Evolutionary conservation across 2,329 filamentous ascomycete species (phyloP).

Genomic region (Sporothrix protearum): DNA sequence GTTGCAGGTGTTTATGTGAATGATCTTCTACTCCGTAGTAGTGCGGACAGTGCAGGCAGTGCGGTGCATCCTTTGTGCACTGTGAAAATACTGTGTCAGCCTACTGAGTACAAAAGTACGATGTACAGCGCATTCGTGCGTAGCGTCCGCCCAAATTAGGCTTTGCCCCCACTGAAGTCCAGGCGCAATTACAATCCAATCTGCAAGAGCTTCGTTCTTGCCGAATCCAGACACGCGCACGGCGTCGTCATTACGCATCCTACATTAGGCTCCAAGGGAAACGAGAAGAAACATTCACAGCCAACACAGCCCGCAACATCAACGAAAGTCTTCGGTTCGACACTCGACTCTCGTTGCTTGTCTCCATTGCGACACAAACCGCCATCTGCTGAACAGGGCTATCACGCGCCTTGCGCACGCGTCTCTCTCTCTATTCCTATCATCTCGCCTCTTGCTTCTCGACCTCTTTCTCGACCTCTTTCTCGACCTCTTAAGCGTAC

Average conservation of each 20-base stretch:
- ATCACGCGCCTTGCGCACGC: conserved; percentile 6
- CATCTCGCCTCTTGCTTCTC: neutral
- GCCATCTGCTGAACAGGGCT: neutral
- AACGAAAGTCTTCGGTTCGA: neutral
- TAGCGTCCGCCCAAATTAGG: neutral
- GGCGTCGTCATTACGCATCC: conserved; percentile 18
- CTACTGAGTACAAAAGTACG: too few species aligned
- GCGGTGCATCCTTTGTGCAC: neutral
- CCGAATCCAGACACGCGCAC: conserved; percentile 8
- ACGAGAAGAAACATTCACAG: neutral
- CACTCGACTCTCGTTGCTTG: neutral
- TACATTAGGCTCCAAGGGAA: neutral
- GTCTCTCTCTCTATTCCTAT: neutral
- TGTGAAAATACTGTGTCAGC: conserved; percentile 22
- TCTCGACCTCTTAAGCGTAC: too few species aligned
- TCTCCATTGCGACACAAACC: neutral
- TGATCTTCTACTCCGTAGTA: too few species aligned
- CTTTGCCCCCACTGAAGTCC: conserved; percentile 2
- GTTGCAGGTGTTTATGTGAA: neutral
- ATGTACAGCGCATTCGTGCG: neutral
- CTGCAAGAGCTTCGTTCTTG: conserved; percentile 13
- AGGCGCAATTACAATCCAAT: neutral
- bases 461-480: neutral
- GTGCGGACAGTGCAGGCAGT: too few species aligned
- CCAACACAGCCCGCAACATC: neutral